A percentile compares a stretch with the other conserved stretches of the same genome.
Evolutionary conservation across 306 rosid genomes (phyloP).

Genomic region (Dicorynia guianensis): DNA sequence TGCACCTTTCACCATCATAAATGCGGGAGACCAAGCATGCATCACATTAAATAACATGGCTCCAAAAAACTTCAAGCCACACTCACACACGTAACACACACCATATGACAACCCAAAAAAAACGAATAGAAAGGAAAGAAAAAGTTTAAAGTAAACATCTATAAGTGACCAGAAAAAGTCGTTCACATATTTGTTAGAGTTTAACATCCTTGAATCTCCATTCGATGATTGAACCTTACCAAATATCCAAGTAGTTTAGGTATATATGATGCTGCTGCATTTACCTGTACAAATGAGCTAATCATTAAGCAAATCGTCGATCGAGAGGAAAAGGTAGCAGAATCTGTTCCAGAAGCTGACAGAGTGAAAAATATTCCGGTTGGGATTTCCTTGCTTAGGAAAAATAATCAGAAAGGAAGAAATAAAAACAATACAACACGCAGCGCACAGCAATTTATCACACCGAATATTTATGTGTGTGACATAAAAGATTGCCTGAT

Average conservation of each 20-base stretch:
- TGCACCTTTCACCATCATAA: no score
- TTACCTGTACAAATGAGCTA: neutral
- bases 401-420: neutral
- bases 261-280: constrained; percentile 23
- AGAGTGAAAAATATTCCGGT: neutral
- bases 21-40: no score
- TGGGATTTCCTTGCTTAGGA: neutral
- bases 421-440: constrained; percentile 6
- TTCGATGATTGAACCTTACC: constrained; percentile 69
- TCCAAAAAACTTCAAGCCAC: no score
- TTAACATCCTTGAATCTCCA: constrained; percentile 69
- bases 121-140: no score
- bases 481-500: constrained; percentile 6
- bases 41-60: no score
- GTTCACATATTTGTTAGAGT: constrained; percentile 71
- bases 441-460: constrained; percentile 30
- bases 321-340: constrained; percentile 16
- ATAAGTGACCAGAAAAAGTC: no score
- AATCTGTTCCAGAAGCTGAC: constrained; percentile 15
- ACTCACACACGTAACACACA: no score
- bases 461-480: neutral
- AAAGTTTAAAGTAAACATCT: no score
- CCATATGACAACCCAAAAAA: no score
- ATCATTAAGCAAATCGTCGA: constrained; percentile 8
- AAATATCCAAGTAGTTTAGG: constrained; percentile 30